Base-by-base conservation (phyloP, 371 early-diverging fungal genomes). In the Mortierella sp. region DNA sequence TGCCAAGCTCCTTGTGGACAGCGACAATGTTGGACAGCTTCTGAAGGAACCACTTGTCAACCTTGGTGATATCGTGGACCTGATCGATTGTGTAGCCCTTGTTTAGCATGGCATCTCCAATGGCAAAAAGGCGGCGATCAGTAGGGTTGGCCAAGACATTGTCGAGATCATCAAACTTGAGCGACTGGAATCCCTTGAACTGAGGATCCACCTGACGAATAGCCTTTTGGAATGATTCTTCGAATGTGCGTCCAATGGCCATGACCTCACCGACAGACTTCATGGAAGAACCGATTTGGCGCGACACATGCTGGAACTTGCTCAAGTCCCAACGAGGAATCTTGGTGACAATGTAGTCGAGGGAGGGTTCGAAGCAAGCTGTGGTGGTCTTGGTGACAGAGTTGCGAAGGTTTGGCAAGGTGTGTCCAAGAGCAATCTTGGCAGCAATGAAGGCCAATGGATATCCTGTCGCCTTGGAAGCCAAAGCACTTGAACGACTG, bases 261-360 rank as follows among this genome's bases (percentile, higher is more conserved):
- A 97, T 97, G 53, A 96, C 95, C 74, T 97, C 97, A 71, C 97
- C 97, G 4, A 97, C 96, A 65, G 90, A 89, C 82, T 97, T 97
- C 98, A 96, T 96, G 43, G 88, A 83, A 28, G 91, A 90, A 16
- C 94, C 93, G 51, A 95, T 86, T 43, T 91, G 86, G 57, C 90
- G 87, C 58, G 86, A 82, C 24, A 96, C 98, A 63, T 91, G 93
- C 60, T 88, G 85, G 82, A 97, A 97, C 83, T 97, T 97, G 63
- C 81, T 84, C 69, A 97, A 81, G 80, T 97, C 98, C 96, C 96
- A 97, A 37, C 96, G 91, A 63, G 98, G 98, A 68, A 97, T 95
- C 87, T 97, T 97, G 67, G 90, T 90, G 29, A 97, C 96, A 43
- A 93, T 83, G 74, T 96, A 97, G 79, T 97, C 98, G 37, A 97